Percentiles rank a stretch among this genome's conserved stretches.
phyloP scores from a whole-genome alignment of 225 moss, liverwort and hornwort species.

The Pseudisothecium myosuroides region DNA sequence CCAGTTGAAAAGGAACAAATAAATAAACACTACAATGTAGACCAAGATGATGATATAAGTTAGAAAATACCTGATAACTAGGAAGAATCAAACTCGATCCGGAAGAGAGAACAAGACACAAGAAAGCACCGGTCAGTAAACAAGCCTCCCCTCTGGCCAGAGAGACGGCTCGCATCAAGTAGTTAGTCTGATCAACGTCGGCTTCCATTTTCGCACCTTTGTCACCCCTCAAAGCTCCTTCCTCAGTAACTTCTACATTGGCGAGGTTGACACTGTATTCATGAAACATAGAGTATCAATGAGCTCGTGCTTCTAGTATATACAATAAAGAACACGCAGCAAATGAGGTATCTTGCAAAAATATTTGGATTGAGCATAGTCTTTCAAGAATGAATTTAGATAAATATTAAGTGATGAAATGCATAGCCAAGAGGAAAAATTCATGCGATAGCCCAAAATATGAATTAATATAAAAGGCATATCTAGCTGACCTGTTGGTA shows the following conservation, averaged over 20 bases:
- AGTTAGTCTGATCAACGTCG: conserved; percentile 76
- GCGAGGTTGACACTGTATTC: conserved; percentile 28
- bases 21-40: neutral
- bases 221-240: conserved; percentile 85
- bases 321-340: neutral
- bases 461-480: neutral
- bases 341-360: neutral
- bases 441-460: neutral
- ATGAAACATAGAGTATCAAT: neutral
- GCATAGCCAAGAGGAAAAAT: neutral
- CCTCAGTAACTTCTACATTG: conserved; percentile 17
- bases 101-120: conserved; percentile 48
- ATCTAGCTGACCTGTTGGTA: conserved; percentile 27
- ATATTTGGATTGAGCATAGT: neutral
- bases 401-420: neutral
- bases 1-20: neutral
- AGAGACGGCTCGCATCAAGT: conserved; percentile 72
- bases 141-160: conserved; percentile 62
- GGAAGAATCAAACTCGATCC: conserved; percentile 44
- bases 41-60: neutral
- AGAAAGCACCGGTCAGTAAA: conserved; percentile 58
- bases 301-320: neutral
- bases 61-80: conserved; percentile 35
- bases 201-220: conserved; percentile 75
- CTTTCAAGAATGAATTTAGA: neutral